These are phyloP conservation scores for Byssothecium circinans DNA, from an alignment of 2,329 filamentous ascomycete genomes.

Conservation along the genomic window DNA sequence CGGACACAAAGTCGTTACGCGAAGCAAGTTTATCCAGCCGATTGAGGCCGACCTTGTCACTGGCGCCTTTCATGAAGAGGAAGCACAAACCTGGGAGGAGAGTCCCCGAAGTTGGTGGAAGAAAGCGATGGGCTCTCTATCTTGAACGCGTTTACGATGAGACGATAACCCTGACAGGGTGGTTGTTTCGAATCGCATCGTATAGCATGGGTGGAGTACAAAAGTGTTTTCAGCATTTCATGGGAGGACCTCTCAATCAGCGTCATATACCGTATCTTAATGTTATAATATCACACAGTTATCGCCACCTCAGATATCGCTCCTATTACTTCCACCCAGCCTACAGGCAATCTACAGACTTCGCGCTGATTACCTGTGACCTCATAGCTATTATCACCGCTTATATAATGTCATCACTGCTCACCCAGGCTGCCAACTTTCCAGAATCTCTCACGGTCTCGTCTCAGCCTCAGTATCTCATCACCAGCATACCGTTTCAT, in stretches of 20 bases:
- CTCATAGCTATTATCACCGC: not conserved
- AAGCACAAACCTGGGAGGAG: constrained; percentile 38
- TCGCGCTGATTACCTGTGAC: constrained; percentile 1
- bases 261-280: constrained; percentile 19
- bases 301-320: too few species aligned
- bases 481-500: not conserved
- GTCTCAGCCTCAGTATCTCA: not conserved
- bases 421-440: not conserved
- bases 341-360: not conserved
- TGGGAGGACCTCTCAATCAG: constrained; percentile 13
- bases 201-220: constrained; percentile 14
- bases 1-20: constrained; percentile 56
- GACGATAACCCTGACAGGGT: constrained; percentile 1
- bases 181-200: constrained; percentile 10
- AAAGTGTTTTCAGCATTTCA: constrained; percentile 20
- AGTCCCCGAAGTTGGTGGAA: constrained; percentile 34
- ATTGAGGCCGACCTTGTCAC: constrained; percentile 48
- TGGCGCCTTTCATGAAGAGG: constrained; percentile 41
- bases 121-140: constrained; percentile 31
- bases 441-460: not conserved
- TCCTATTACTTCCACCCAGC: not conserved
- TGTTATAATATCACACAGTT: constrained; percentile 8
- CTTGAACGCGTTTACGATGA: constrained; percentile 11
- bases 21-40: constrained; percentile 45
- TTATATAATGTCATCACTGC: not conserved